Evolutionary conservation across 805 yeast species (phyloP).

Genomic region (Saccharomycopsis guyanensis): DNA sequence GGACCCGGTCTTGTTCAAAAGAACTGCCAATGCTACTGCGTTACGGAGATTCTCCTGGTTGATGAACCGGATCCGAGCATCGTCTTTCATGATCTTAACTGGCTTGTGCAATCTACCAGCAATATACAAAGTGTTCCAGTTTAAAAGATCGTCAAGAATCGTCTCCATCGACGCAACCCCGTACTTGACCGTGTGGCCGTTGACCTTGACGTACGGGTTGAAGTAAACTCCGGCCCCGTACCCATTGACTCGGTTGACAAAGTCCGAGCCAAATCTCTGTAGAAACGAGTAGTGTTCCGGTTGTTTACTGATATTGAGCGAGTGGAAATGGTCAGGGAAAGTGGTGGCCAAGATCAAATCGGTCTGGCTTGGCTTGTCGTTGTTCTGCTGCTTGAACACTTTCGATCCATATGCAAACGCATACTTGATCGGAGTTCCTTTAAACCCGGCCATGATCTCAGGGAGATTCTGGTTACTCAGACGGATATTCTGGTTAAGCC

Average conservation of each 20-base stretch:
- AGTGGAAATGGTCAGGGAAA: conserved; percentile 70
- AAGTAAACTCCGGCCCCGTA: conserved; percentile 88
- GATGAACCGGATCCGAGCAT: conserved; percentile 52
- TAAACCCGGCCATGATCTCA: conserved; percentile 33
- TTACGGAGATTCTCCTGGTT: conserved; percentile 71
- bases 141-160: conserved; percentile 59
- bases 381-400: conserved; percentile 72
- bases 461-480: background rate
- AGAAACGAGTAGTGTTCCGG: conserved; percentile 75
- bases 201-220: conserved; percentile 76
- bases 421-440: conserved; percentile 58
- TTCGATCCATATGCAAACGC: conserved; percentile 96
- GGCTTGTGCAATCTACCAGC: conserved; percentile 96
- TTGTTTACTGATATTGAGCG: conserved; percentile 54
- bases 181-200: conserved; percentile 62
- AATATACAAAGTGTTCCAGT: conserved; percentile 79
- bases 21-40: conserved; percentile 64
- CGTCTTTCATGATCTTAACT: conserved; percentile 64
- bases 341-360: conserved; percentile 82
- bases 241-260: conserved; percentile 51
- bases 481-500: conserved; percentile 18
- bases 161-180: conserved; percentile 69
- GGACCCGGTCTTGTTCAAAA: conserved; percentile 30
- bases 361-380: conserved; percentile 53
- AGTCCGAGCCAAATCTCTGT: conserved; percentile 49